These are phyloP conservation scores for Lagerstroemia speciosa DNA, from an alignment of 345 rosid species.

Conservation along the genomic window DNA sequence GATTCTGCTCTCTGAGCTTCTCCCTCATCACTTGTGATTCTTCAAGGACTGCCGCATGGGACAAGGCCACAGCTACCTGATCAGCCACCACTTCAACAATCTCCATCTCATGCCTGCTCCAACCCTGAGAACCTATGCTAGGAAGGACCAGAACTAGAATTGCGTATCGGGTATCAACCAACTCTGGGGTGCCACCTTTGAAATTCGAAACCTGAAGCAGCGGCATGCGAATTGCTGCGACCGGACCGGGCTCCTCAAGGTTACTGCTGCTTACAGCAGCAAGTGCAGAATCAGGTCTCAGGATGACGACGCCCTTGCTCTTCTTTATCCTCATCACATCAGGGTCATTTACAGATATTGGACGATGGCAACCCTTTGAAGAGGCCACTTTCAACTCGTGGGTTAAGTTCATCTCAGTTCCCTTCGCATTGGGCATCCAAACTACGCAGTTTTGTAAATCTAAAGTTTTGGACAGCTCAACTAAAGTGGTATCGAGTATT, in stretches of 20 bases:
- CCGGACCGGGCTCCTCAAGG: slow-evolving; percentile 53
- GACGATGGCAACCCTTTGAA: slow-evolving; percentile 19
- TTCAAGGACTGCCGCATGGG: slow-evolving; percentile 91
- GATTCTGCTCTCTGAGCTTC: slow-evolving; percentile 67
- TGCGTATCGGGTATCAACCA: slow-evolving; percentile 63
- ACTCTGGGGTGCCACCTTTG: slow-evolving; percentile 87
- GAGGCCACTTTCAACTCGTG: slow-evolving; percentile 51
- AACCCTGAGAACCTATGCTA: slow-evolving; percentile 29
- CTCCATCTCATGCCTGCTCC: slow-evolving; percentile 69
- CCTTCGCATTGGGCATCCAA: slow-evolving; percentile 88
- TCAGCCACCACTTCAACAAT: slow-evolving; percentile 95
- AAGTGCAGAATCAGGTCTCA: slow-evolving; percentile 58
- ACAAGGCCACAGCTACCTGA: slow-evolving; percentile 95
- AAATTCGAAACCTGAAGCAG: slow-evolving; percentile 77
- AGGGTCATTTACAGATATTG: slow-evolving; percentile 42
- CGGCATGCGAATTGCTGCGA: slow-evolving; percentile 89
- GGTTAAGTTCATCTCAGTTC: slow-evolving; percentile 63
- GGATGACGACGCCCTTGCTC: slow-evolving; percentile 49
- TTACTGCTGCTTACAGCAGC: slow-evolving; percentile 57
- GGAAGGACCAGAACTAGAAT: slow-evolving; percentile 85
- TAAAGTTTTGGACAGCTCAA: slow-evolving; percentile 84
- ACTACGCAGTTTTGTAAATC: slow-evolving; percentile 77
- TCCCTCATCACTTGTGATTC: slow-evolving; percentile 91
- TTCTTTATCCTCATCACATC: slow-evolving; percentile 58
- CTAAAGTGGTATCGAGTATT: slow-evolving; percentile 71